A percentile compares a stretch with the other conserved stretches of the same genome.
Evolutionary conservation across 2,329 filamentous ascomycete genomes (phyloP).

Genomic region (Aphanoascus verrucosus): DNA sequence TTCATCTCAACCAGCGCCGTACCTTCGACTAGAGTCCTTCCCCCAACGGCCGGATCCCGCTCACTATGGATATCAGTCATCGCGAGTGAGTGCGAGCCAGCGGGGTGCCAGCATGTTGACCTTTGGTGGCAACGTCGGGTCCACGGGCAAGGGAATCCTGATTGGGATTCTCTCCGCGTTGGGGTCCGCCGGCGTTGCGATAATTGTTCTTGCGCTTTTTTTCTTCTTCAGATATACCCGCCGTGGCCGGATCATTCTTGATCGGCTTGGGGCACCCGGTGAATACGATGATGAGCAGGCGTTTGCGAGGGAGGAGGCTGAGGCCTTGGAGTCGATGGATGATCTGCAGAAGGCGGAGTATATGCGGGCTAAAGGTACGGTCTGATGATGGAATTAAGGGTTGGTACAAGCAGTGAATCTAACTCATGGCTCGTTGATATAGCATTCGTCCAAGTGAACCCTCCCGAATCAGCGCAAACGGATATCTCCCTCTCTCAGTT

Average conservation of each 20-base stretch:
- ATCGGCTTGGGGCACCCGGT: slow-evolving; percentile 83
- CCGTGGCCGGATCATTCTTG: slow-evolving; percentile 80
- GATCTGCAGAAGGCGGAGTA: slow-evolving; percentile 86
- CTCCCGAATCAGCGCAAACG: slow-evolving; percentile 86
- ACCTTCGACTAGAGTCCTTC: slow-evolving; percentile 1
- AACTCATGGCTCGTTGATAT: slow-evolving; percentile 13
- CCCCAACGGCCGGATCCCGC: slow-evolving; percentile 10
- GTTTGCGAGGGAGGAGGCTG: slow-evolving; percentile 84
- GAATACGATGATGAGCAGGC: slow-evolving; percentile 98
- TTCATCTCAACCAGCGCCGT: background rate
- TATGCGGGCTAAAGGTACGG: slow-evolving; percentile 79
- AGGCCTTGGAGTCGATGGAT: slow-evolving; percentile 91
- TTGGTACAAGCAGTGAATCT: background rate
- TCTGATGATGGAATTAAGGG: background rate
- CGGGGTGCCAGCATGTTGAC: slow-evolving; percentile 17
- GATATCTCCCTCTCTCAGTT: slow-evolving; percentile 98
- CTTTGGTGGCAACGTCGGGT: slow-evolving; percentile 37
- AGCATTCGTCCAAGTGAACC: slow-evolving; percentile 93
- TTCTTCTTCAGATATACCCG: slow-evolving; percentile 91
- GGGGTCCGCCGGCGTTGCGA: slow-evolving; percentile 76
- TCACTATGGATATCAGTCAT: background rate
- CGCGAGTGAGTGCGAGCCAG: slow-evolving; percentile 3
- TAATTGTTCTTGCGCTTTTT: slow-evolving; percentile 65
- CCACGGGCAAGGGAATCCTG: slow-evolving; percentile 66
- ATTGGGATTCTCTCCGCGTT: slow-evolving; percentile 93